Evolutionary conservation across 345 rosid genomes (phyloP).

Genomic region (Arabidopsis arenosa): DNA sequence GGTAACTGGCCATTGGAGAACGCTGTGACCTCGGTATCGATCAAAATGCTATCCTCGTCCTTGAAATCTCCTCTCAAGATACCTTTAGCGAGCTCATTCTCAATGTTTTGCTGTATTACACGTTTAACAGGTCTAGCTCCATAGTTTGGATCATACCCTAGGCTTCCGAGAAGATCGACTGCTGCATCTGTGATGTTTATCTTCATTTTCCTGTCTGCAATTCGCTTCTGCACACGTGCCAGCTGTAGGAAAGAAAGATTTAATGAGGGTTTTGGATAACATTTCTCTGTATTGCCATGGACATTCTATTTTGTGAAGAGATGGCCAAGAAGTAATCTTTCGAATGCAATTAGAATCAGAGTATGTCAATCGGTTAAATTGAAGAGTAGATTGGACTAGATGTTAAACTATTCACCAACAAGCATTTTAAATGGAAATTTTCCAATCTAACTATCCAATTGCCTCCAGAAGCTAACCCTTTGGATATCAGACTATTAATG

Average conservation of each 20-base stretch:
- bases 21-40: conserved; percentile 79
- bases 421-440: not conserved
- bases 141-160: conserved; percentile 93
- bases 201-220: conserved; percentile 87
- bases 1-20: conserved; percentile 80
- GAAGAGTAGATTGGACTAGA: not conserved
- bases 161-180: conserved; percentile 77
- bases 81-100: conserved; percentile 96
- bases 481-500: not conserved
- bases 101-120: conserved; percentile 92
- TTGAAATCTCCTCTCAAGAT: conserved; percentile 88
- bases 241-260: conserved; percentile 53
- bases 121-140: conserved; percentile 99
- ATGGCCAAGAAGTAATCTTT: not conserved
- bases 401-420: not conserved
- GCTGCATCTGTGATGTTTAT: conserved; percentile 73
- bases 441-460: not conserved
- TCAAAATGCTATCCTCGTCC: conserved; percentile 70
- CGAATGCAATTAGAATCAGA: not conserved
- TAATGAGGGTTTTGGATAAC: not conserved
- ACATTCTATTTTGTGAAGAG: not conserved
- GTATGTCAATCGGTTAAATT: not conserved
- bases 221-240: conserved; percentile 88
- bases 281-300: not conserved
- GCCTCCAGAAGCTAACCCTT: not conserved